Percentiles rank a stretch among this genome's conserved stretches.
These are phyloP conservation scores for Termitomyces sp. DNA, from an alignment of 768 basidiomycete genomes.

Conservation along the genomic window DNA sequence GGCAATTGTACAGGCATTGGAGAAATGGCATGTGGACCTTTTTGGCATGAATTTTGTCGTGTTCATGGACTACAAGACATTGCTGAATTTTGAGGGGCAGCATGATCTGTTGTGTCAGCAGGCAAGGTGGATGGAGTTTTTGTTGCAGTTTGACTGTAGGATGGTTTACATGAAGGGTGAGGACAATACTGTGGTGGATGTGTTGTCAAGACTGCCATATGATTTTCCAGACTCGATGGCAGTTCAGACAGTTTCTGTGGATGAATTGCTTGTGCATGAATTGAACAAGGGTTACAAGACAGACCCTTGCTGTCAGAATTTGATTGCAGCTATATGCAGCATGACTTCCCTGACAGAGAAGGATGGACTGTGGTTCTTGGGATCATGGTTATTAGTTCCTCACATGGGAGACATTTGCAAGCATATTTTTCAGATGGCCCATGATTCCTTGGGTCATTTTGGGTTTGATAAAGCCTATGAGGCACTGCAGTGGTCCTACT, in stretches of 20 bases:
- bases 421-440: constrained; percentile 21
- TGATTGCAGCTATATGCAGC: neutral
- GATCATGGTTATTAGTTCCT: neutral
- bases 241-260: accelerated
- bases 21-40: too few relatives aligned
- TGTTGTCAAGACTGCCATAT: constrained; percentile 20
- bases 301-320: neutral
- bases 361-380: neutral
- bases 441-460: constrained; percentile 30
- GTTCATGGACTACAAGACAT: too few relatives aligned
- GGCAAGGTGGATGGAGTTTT: neutral
- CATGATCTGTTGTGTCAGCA: too few relatives aligned
- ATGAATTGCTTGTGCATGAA: too few relatives aligned
- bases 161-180: constrained; percentile 33
- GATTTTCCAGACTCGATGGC: neutral
- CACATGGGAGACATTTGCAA: neutral
- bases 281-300: neutral
- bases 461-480: constrained; percentile 28
- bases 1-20: too few relatives aligned
- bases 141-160: constrained; percentile 26
- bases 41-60: too few relatives aligned
- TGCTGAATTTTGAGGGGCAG: too few relatives aligned
- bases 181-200: constrained; percentile 31
- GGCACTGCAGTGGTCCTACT: constrained; percentile 19
- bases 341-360: too few relatives aligned